Conservation (phyloP, 495 filamentous ascomycete species). For the Pseudomonodictys pantanalensis region DNA sequence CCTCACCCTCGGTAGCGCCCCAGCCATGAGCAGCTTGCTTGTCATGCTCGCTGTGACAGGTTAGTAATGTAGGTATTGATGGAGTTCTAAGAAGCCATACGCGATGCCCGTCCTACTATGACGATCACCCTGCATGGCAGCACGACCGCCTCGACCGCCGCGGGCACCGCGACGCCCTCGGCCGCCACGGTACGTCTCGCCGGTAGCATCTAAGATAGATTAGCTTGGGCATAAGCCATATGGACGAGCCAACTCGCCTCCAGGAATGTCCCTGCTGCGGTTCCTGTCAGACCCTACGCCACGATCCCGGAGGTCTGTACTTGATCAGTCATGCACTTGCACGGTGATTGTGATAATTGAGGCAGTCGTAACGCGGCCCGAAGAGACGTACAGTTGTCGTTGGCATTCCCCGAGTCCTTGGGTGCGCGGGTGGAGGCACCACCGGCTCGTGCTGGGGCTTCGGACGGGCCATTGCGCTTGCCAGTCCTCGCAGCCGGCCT, state of each 20-base stretch:
- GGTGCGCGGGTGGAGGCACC: constrained; percentile 26
- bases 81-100: constrained; percentile 52
- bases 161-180: constrained; percentile 58
- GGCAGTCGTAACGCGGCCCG: too few species aligned
- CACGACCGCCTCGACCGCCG: constrained; percentile 50
- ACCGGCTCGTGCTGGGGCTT: constrained; percentile 53
- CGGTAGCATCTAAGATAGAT: constrained; percentile 27
- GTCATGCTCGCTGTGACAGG: constrained; percentile 66
- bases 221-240: constrained; percentile 44
- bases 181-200: constrained; percentile 26
- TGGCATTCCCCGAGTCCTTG: constrained; percentile 39
- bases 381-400: constrained; percentile 38
- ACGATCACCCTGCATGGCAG: constrained; percentile 59
- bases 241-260: constrained; percentile 53
- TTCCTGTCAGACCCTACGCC: constrained; percentile 78
- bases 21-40: constrained; percentile 91
- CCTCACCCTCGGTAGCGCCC: constrained; percentile 76
- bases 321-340: constrained; percentile 9
- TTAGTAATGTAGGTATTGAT: constrained; percentile 11
- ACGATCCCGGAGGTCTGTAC: constrained; percentile 84
- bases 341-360: too few species aligned
- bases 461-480: constrained; percentile 86
- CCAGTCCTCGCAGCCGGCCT: constrained; percentile 71
- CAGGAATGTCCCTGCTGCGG: constrained; percentile 73
- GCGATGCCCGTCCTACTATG: constrained; percentile 70